Base-by-base conservation (phyloP, 2,329 filamentous ascomycete species). In the Septoria petroselini region DNA sequence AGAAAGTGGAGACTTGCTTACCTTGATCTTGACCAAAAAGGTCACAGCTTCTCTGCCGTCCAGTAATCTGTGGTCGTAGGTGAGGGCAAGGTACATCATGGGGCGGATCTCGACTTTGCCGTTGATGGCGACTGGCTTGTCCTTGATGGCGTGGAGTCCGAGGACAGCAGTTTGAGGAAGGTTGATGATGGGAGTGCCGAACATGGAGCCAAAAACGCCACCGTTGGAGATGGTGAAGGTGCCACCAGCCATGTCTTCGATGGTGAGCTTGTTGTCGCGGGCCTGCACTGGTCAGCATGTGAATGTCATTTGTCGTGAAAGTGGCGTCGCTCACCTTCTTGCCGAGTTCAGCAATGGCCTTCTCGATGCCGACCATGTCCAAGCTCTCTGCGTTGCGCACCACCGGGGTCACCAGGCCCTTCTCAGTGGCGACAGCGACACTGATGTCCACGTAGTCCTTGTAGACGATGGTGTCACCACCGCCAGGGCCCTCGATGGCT, bases 51-150 rank as follows among this genome's bases (percentile, higher is more conserved):
- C 91, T 68, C 91, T 83, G 42, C 93, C 93, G 70, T 97, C 93
- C 18, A 98, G 78, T 41, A 98, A 82, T 68, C 93, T 87, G 75
- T 98, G 93, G 70, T 98, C 93, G 68, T 98, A 98, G 11, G 93
- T 98, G 53, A 98, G 79, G 34, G 93, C 93, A 58, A 98, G 81
- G 72, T 95, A 97, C 93, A 98, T 98, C 90, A 98, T 97, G 73
- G 93, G 93, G 60, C 93, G 82, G 62, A 95, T 88, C 71, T 96
- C 91, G 50, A 97, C 78, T 76, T 96, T 94, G 66, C 93, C 93
- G 65, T 97, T 90, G 55, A 97, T 78, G 19, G 81, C 91, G 44
- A 96, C 83, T 2, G 91, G 84, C 65, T 86, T 88, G 48, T 98
- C 90, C 77, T 98, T 98, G 73, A 96, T 96, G 39, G 91, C 90